Conservation (phyloP, 1,284 basidiomycete species). For the Porogramme epimiltina region DNA sequence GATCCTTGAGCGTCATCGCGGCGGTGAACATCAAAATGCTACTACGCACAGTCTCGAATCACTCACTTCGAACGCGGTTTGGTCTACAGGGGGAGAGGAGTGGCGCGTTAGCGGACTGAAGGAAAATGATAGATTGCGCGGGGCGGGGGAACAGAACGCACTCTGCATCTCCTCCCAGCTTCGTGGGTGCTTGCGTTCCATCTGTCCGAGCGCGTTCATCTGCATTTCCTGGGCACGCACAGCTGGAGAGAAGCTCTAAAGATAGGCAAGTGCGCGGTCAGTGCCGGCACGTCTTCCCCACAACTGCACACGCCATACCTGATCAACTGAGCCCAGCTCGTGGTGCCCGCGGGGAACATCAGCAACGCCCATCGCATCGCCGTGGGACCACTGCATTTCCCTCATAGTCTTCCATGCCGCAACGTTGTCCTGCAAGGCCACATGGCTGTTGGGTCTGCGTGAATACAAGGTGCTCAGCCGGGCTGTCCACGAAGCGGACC, state of each 20-base stretch:
- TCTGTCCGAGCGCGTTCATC: conserved; percentile 26
- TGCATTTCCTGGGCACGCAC: conserved; percentile 26
- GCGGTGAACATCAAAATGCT: conserved; percentile 19
- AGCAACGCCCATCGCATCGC: conserved; percentile 23
- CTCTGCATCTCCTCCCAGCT: conserved; percentile 32
- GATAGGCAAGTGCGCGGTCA: not conserved
- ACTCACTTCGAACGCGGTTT: conserved; percentile 27
- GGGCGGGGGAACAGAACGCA: conserved; percentile 12
- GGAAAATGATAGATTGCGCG: not conserved
- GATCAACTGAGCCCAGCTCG: conserved; percentile 24
- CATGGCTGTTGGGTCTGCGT: conserved; percentile 21
- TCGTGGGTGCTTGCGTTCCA: conserved; percentile 33
- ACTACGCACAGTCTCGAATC: conserved; percentile 22
- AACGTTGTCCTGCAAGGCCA: conserved; percentile 25
- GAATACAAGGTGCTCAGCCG: conserved; percentile 5
- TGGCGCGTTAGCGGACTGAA: not conserved
- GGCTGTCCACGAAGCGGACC: not conserved
- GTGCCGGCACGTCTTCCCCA: not conserved
- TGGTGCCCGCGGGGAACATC: conserved; percentile 20
- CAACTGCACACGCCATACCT: conserved; percentile 13
- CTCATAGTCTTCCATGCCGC: conserved; percentile 29
- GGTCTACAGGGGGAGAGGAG: conserved; percentile 8
- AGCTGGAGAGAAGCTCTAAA: conserved; percentile 21
- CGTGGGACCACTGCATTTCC: conserved; percentile 30
- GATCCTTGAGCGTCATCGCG: conserved; percentile 28